Base-by-base conservation (phyloP, 768 basidiomycete genomes). In the Chalciporus sphaerocephalus region DNA sequence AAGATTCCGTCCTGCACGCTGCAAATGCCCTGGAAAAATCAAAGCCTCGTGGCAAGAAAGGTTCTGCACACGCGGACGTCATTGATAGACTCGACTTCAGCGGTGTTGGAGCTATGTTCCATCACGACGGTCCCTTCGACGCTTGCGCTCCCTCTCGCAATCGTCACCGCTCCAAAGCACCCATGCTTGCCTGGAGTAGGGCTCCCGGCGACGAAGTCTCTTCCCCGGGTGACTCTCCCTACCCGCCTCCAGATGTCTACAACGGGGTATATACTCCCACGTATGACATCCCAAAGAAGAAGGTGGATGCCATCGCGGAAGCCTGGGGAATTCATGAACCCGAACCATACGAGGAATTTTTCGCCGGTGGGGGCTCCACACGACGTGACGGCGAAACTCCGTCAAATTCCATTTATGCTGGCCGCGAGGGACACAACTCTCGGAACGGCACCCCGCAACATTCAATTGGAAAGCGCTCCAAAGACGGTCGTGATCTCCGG, bases 281-380 rank as follows among this genome's bases (percentile, higher is more conserved):
- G 52, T 75, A 78, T 38, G 75, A 77, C 43, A 75, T 79, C 48
- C 76, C 78, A 8, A 90, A 90, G 80, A 89, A 87, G 68, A 88
- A 88, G 59, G 83, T 87, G 25, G 88, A 92, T 55, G 88, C 87
- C 28, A 83, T 93, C 47, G 90, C 90, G 37, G 91, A 92, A 66
- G 91, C 91, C 1, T 92, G 91, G 91, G 91, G 91, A 28, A 90
- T 89, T 40, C 87, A 91, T 55, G 91, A 92, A 57, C 91, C 91
- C 5, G 91, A 93, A 59, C 91, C 91, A 6, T 92, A 78, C 56
- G 90, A 93, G 56, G 90, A 93, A 56, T 93, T 92, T 61, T 87
- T 80, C 51, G 89, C 88, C 18, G 91, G 87, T 16, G 85, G 87
- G 35, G 85, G 85, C 46, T 65, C 51, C 42, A 62, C 54, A 45